Evolutionary conservation across 768 basidiomycete species (phyloP), one percentile per base, ranked within the genome.

Genomic region (Phylloporus sp.): DNA sequence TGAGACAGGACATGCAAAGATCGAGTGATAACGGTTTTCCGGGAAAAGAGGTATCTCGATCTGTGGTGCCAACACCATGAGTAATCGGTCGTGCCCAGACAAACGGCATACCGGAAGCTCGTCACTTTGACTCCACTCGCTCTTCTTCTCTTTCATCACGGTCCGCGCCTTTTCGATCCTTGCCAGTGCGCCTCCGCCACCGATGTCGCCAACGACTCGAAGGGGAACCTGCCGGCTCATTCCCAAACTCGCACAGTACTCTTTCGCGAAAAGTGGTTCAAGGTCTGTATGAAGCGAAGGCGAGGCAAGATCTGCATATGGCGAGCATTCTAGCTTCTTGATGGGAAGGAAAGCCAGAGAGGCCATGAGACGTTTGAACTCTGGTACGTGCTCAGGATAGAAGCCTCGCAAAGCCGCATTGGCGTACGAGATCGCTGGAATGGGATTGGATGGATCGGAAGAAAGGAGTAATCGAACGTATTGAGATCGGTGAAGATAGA

Each of bases 1-100:
- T 9, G 92, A 95, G 18, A 99, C 96, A 0, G 96, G 90, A 66
- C 96, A 99, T 38, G 92, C 84, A 65, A 99, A 98, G 47, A 98
- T 86, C 1, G 94, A 96, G 65, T 99, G 96, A 67, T 94, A 98
- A 23, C 92, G 77, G 59, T 94, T 86, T 54, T 88, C 82, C 2
- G 89, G 74, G 1, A 87, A 80, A 10, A 98, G 63, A 1, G 90
- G 90, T 53, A 98, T 90, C 70, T 97, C 95, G 57, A 99, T 93
- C 95, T 98, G 55, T 1, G 44, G 20, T 49, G 36, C 42, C 33
- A 31, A 36, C 27, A 14, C 8, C 15, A 18, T 55, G 32, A 59
- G 37, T 23, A 7, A 11, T 14, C 27, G 24, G n/a, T 15, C 23
- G 28, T 15, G 14, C 53, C 24, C 23, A 33, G 28, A 41, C 8